These are phyloP conservation scores for Vicia villosa DNA, from an alignment of 306 rosid species.

Conservation along the genomic window DNA sequence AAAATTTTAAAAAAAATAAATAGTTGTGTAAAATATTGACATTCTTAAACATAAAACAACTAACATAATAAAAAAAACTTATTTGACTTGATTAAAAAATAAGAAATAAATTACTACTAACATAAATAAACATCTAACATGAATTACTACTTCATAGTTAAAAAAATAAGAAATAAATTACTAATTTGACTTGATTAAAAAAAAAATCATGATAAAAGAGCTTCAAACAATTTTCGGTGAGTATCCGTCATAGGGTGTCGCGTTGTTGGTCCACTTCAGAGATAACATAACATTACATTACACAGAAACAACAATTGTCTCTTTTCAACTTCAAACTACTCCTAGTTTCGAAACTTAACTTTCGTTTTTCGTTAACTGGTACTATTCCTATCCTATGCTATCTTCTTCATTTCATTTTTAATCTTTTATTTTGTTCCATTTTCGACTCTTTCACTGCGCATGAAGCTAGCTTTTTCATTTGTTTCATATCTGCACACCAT, in stretches of 20 bases:
- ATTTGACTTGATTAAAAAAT: no score
- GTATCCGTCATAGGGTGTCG: not conserved
- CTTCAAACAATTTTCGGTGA: not conserved
- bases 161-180: no score
- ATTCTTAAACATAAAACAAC: no score
- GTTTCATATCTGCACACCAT: constrained; percentile 5
- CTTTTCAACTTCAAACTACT: not conserved
- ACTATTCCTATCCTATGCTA: not conserved
- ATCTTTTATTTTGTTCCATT: not conserved
- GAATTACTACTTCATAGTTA: no score
- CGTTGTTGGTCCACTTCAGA: constrained; percentile 8
- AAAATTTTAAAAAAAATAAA: no score
- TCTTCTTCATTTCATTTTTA: not conserved
- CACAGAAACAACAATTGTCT: constrained; percentile 4
- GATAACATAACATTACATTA: constrained; percentile 7
- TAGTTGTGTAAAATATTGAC: no score
- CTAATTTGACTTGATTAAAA: no score
- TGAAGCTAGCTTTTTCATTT: not conserved
- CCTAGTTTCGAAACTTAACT: constrained; percentile 5
- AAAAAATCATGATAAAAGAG: not conserved
- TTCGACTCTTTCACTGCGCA: not conserved
- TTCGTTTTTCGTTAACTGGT: constrained; percentile 26
- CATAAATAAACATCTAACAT: no score
- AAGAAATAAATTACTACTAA: no score
- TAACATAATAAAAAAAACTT: no score